Conservation (phyloP, 495 filamentous ascomycete genomes). For the Rostrohypoxylon terebratum region DNA sequence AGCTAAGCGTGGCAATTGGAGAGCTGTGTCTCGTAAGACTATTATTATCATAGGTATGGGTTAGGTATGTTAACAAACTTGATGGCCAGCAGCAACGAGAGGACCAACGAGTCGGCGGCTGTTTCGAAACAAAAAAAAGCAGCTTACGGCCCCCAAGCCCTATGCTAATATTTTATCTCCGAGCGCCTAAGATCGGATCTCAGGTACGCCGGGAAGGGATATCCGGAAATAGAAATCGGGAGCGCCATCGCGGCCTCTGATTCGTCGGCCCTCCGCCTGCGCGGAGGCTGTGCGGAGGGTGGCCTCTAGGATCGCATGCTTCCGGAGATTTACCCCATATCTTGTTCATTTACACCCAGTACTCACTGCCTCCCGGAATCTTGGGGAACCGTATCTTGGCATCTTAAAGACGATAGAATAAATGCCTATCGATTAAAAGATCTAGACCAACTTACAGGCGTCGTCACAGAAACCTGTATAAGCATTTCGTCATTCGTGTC, state of each 20-base stretch:
- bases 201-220: constrained; percentile 12
- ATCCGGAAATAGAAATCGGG: constrained; percentile 39
- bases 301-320: background rate
- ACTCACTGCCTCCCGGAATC: constrained; percentile 30
- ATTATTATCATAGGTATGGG: constrained; percentile 21
- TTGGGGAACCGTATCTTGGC: constrained; percentile 27
- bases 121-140: constrained; percentile 43
- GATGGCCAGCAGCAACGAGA: background rate
- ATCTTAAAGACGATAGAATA: constrained; percentile 2
- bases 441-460: background rate
- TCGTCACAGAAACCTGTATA: background rate
- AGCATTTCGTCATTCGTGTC: background rate
- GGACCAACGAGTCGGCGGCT: background rate
- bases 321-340: background rate
- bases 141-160: constrained; percentile 21
- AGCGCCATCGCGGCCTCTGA: constrained; percentile 11
- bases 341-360: constrained; percentile 21
- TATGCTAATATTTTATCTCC: constrained; percentile 6
- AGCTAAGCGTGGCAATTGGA: background rate
- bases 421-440: constrained; percentile 3
- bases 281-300: background rate
- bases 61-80: constrained; percentile 16
- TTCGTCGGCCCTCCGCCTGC: constrained; percentile 35
- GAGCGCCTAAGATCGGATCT: constrained; percentile 35
- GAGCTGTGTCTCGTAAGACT: background rate